Evolutionary conservation across 495 filamentous ascomycete genomes (phyloP).

Genomic region (Daldinia decipiens): DNA sequence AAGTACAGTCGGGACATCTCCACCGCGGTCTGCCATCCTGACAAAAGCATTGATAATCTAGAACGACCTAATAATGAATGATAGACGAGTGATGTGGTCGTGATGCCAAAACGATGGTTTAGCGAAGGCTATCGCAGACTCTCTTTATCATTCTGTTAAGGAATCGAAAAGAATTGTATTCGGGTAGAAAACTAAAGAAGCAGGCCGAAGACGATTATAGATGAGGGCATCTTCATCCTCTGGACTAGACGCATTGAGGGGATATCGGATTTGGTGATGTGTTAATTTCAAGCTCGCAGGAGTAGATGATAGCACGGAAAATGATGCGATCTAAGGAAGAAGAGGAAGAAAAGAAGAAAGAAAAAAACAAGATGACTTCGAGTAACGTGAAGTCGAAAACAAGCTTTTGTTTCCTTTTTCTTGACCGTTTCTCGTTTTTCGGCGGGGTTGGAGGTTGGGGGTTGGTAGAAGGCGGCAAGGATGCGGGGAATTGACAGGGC

Average conservation of each 20-base stretch:
- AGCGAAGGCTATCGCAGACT: not conserved
- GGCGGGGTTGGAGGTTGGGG: not conserved
- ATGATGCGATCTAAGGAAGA: not conserved
- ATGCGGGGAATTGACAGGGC: conserved; percentile 2
- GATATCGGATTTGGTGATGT: no score
- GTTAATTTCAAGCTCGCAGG: not conserved
- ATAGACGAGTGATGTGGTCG: not conserved
- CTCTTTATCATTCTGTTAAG: not conserved
- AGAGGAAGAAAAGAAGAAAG: not conserved
- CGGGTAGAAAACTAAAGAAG: not conserved
- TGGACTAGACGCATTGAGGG: not conserved
- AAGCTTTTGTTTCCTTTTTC: not conserved
- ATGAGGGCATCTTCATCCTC: not conserved
- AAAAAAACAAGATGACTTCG: no score
- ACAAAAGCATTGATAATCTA: conserved; percentile 14
- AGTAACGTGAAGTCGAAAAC: not conserved
- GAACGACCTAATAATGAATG: not conserved
- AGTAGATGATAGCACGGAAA: not conserved
- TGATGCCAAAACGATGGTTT: not conserved
- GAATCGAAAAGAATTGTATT: not conserved
- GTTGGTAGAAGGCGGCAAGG: not conserved
- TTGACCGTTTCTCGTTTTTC: not conserved
- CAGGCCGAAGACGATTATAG: not conserved
- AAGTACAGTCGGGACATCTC: conserved; percentile 14
- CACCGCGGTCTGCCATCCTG: conserved; percentile 27